These are phyloP conservation scores for Crithidia sp. DNA, from an alignment of 208 protist species.

Conservation along the genomic window DNA sequence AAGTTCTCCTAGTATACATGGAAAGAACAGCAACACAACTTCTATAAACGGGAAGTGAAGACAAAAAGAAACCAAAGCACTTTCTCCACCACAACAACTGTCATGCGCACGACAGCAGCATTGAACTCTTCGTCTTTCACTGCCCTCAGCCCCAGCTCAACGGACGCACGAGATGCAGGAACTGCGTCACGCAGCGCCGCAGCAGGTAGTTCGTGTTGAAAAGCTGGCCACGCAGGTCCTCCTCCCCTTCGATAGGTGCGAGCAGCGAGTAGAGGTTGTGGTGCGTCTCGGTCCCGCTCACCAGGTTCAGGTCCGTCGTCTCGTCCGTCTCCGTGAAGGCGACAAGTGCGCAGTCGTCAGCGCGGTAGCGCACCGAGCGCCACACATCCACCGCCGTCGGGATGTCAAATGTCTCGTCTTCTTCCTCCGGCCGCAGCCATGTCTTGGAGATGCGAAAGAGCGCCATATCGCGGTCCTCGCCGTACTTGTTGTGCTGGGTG, in stretches of 20 bases:
- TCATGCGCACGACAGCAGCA: too few relatives aligned
- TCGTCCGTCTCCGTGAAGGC: constrained; percentile 66
- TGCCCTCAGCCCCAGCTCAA: constrained; percentile 80
- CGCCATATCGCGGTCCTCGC: constrained; percentile 87
- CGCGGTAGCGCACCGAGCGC: constrained; percentile 82
- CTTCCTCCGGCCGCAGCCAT: constrained; percentile 39
- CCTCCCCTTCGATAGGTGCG: constrained; percentile 54
- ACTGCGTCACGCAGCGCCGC: constrained; percentile 74
- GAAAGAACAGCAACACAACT: not conserved
- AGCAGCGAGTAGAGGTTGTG: constrained; percentile 84
- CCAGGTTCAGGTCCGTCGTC: constrained; percentile 56
- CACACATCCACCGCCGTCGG: constrained; percentile 43
- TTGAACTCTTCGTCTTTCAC: too few relatives aligned
- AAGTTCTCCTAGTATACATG: too few relatives aligned
- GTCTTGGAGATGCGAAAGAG: constrained; percentile 87
- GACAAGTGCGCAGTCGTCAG: constrained; percentile 63
- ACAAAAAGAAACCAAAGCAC: not conserved
- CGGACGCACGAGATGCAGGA: constrained; percentile 81
- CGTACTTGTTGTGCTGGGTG: constrained; percentile 84
- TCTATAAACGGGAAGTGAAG: not conserved
- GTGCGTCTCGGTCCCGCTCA: constrained; percentile 73
- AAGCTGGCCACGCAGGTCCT: constrained; percentile 55
- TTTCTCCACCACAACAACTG: too few relatives aligned
- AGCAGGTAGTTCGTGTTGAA: constrained; percentile 86
- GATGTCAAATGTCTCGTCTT: constrained; percentile 50